These are phyloP conservation scores for Hirschfeldia incana DNA, from an alignment of 345 rosid genomes.

Conservation along the genomic window DNA sequence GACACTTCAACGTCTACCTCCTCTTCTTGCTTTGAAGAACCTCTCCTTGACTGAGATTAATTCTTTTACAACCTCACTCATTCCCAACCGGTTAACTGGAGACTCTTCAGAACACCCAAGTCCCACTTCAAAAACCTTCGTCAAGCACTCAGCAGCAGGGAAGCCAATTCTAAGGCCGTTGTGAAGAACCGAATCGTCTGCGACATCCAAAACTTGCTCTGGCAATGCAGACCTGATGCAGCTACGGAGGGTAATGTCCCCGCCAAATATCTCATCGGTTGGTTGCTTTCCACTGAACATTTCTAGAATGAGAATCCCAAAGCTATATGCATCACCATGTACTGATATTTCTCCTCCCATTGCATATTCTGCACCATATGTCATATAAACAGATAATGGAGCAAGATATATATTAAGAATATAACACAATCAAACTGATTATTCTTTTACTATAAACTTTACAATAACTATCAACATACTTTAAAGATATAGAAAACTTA, in stretches of 20 bases:
- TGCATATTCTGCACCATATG: background rate
- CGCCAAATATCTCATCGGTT: background rate
- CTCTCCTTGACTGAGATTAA: background rate
- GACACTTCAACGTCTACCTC: no score
- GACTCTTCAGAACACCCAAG: background rate
- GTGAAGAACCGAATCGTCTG: conserved; percentile 30
- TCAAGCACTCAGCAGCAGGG: background rate
- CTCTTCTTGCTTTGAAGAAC: background rate
- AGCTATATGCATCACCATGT: background rate
- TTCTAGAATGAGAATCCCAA: background rate
- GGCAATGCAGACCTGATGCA: background rate
- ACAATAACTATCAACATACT: no score
- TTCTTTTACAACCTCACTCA: background rate
- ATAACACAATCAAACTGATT: no score
- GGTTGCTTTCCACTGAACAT: background rate
- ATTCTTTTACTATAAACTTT: no score
- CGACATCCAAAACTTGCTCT: background rate
- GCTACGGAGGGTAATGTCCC: background rate
- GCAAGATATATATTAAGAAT: no score
- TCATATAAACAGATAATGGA: no score
- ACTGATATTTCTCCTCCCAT: background rate
- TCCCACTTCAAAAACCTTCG: background rate
- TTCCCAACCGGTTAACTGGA: background rate
- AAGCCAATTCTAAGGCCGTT: background rate
- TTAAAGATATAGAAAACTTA: no score